A percentile compares a stretch with the other conserved stretches of the same genome.
These are phyloP conservation scores for Podila horticola DNA, from an alignment of 192 early-diverging fungal species.

Conservation along the genomic window DNA sequence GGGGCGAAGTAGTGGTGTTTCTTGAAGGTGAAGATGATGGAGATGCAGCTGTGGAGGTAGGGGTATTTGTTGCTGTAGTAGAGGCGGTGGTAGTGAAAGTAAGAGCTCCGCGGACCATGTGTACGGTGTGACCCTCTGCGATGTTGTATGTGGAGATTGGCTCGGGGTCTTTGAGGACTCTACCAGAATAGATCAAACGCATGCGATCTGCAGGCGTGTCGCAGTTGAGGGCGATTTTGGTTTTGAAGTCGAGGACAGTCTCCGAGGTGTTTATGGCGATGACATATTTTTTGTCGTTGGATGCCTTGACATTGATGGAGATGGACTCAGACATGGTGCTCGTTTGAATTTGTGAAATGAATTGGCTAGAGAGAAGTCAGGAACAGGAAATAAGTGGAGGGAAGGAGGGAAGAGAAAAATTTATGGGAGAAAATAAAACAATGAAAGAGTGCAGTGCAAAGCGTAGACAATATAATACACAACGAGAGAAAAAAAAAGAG, in stretches of 20 bases:
- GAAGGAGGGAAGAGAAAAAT: not conserved
- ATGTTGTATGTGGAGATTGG: constrained; percentile 81
- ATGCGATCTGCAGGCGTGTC: constrained; percentile 74
- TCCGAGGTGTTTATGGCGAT: constrained; percentile 66
- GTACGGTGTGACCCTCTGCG: constrained; percentile 87
- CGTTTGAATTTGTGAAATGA: not conserved
- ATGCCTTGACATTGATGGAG: constrained; percentile 75
- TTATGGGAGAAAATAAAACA: constrained; percentile 6
- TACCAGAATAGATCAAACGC: constrained; percentile 91
- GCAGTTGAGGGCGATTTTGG: constrained; percentile 66
- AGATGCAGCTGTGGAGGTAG: not conserved
- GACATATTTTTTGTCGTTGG: constrained; percentile 73
- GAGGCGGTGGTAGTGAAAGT: constrained; percentile 1
- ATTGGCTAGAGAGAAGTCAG: not conserved
- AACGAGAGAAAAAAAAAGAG: not conserved
- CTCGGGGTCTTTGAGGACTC: constrained; percentile 92
- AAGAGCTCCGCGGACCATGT: constrained; percentile 83
- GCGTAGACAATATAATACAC: not conserved
- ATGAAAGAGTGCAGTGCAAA: not conserved
- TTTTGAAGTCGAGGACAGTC: constrained; percentile 83
- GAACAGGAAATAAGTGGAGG: not conserved
- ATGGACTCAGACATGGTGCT: constrained; percentile 35
- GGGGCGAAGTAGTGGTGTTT: not conserved
- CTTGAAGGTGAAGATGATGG: not conserved
- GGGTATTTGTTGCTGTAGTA: not conserved